Evolutionary conservation across 768 basidiomycete species (phyloP).

Genomic region (Leucosporidium creatinivorum): DNA sequence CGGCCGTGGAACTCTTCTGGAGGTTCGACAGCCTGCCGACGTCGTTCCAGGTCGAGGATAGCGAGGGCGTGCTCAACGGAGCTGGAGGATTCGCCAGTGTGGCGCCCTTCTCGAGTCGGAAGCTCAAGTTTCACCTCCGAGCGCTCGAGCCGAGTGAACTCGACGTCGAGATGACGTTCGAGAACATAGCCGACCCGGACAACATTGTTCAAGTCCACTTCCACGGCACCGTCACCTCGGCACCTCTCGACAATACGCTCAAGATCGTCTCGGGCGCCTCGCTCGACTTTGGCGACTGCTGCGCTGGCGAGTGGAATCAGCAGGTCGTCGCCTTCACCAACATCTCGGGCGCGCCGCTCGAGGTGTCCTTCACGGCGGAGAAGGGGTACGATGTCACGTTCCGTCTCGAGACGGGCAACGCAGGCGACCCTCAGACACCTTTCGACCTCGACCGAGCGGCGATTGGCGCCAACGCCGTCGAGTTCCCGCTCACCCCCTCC

Average conservation of each 20-base stretch:
- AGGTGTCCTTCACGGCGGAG: slow-evolving; percentile 38
- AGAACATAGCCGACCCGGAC: slow-evolving; percentile 37
- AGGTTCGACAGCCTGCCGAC: not conserved
- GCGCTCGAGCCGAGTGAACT: slow-evolving; percentile 33
- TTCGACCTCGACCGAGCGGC: slow-evolving; percentile 31
- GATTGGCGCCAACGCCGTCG: slow-evolving; percentile 14
- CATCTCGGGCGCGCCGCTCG: slow-evolving; percentile 36
- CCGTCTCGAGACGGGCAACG: slow-evolving; percentile 36
- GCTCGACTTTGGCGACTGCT: slow-evolving; percentile 39
- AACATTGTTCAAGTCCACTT: slow-evolving; percentile 39
- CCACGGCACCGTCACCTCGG: slow-evolving; percentile 31
- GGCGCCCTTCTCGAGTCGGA: slow-evolving; percentile 34
- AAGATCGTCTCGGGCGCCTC: slow-evolving; percentile 36
- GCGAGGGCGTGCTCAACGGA: slow-evolving; percentile 19
- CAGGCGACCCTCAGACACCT: slow-evolving; percentile 37
- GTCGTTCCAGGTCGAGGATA: not conserved
- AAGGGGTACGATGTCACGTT: slow-evolving; percentile 38
- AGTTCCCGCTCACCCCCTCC: slow-evolving; percentile 17
- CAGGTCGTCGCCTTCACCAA: slow-evolving; percentile 40
- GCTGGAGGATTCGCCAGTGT: slow-evolving; percentile 26
- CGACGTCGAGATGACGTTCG: slow-evolving; percentile 38
- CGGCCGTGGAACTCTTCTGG: slow-evolving; percentile 40
- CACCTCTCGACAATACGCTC: slow-evolving; percentile 32
- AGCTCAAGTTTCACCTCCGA: slow-evolving; percentile 39
- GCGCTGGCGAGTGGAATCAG: slow-evolving; percentile 38